Percentiles rank a stretch among this genome's conserved stretches.
These are phyloP conservation scores for Aristolochia californica DNA, from an alignment of 164 flowering plant species.

Conservation along the genomic window DNA sequence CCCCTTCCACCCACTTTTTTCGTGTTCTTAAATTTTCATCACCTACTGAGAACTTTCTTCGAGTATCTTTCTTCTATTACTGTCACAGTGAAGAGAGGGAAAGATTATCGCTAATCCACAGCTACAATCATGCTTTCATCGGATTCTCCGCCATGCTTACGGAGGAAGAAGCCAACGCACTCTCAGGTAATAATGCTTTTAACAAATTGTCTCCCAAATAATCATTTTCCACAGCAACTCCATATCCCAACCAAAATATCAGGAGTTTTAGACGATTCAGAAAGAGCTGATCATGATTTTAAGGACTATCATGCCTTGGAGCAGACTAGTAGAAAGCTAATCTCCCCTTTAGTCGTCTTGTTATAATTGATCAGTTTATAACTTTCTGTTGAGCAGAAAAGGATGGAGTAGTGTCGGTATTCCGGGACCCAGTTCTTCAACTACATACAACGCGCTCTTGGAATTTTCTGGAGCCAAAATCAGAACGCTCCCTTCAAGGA, in stretches of 20 bases:
- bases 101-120: slow-evolving; percentile 39
- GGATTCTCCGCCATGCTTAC: slow-evolving; percentile 91
- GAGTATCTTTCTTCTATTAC: not conserved
- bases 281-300: not conserved
- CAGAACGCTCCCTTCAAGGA: no score
- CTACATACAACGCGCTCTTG: slow-evolving; percentile 27
- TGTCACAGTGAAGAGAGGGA: slow-evolving; percentile 42
- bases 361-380: not conserved
- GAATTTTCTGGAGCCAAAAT: slow-evolving; percentile 17
- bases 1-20: no score
- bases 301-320: not conserved
- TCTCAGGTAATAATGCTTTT: slow-evolving; percentile 35
- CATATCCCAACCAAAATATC: not conserved
- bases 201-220: not conserved
- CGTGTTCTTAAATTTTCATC: not conserved
- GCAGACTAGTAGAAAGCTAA: no score
- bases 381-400: slow-evolving; percentile 22
- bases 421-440: slow-evolving; percentile 22
- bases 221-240: not conserved
- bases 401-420: slow-evolving; percentile 25
- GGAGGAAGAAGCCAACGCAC: slow-evolving; percentile 47
- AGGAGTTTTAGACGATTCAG: no score
- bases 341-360: not conserved
- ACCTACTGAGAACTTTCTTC: not conserved
- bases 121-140: slow-evolving; percentile 54